These are phyloP conservation scores for Penicillium chermesinum DNA, from an alignment of 495 filamentous ascomycete genomes.

Conservation along the genomic window DNA sequence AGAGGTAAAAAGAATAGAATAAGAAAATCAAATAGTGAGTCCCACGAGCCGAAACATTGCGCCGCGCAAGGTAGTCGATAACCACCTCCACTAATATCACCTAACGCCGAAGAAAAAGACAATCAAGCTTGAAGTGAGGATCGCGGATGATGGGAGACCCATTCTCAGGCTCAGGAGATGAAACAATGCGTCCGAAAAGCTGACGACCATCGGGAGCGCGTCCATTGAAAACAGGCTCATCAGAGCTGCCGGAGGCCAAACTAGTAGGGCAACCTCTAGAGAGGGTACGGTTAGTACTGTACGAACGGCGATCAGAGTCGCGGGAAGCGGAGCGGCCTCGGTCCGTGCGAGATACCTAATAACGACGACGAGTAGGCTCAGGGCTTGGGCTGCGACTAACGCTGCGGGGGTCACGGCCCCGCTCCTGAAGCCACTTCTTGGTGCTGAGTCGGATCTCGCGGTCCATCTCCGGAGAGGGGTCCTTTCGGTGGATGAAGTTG, in stretches of 20 bases:
- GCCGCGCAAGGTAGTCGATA: conserved; percentile 17
- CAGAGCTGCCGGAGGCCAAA: conserved; percentile 5
- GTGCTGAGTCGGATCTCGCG: conserved; percentile 79
- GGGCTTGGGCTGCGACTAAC: conserved; percentile 68
- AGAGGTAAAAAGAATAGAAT: too few relatives aligned
- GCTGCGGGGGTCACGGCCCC: conserved; percentile 82
- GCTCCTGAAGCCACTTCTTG: conserved; percentile 91
- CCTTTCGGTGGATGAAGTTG: conserved; percentile 98
- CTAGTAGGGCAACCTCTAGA: too few relatives aligned
- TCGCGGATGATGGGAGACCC: too few relatives aligned
- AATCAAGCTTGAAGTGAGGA: too few relatives aligned
- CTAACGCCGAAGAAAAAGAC: conserved; percentile 36
- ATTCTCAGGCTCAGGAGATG: too few relatives aligned
- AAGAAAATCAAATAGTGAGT: conserved; percentile 16
- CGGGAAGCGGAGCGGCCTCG: too few relatives aligned
- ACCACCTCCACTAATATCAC: conserved; percentile 18
- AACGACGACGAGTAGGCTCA: conserved; percentile 67
- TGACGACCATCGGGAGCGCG: too few relatives aligned
- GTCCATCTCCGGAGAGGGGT: conserved; percentile 82
- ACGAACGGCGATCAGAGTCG: too few relatives aligned
- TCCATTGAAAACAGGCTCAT: background rate
- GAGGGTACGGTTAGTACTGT: too few relatives aligned
- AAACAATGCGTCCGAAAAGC: too few relatives aligned
- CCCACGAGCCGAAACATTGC: conserved; percentile 9
- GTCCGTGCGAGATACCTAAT: too few relatives aligned